These are phyloP conservation scores for Pancytospora epiphaga DNA, from an alignment of 371 early-diverging fungal species.

Conservation along the genomic window DNA sequence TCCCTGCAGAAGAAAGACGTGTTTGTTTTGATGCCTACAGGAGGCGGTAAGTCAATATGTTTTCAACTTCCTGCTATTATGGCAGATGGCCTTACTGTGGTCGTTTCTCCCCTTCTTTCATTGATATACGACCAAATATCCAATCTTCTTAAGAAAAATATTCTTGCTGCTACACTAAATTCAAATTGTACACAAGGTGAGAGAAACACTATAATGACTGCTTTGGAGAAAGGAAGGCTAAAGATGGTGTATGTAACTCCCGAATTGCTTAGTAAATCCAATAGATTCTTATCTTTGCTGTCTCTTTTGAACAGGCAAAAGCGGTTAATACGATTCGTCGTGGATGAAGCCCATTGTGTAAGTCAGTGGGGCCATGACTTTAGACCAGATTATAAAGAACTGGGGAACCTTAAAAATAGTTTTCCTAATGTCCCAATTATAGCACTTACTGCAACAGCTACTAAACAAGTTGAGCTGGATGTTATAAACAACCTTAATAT, in stretches of 20 bases:
- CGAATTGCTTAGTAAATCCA: constrained; percentile 72
- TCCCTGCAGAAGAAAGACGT: constrained; percentile 74
- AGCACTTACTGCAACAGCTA: constrained; percentile 94
- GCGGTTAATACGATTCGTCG: constrained; percentile 67
- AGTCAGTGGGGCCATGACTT: constrained; percentile 93
- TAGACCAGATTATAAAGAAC: constrained; percentile 60
- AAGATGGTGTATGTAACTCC: constrained; percentile 85
- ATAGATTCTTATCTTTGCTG: constrained; percentile 65
- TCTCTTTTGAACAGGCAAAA: constrained; percentile 14
- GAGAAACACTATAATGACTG: constrained; percentile 63
- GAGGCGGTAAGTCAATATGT: constrained; percentile 94
- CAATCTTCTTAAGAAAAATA: constrained; percentile 67
- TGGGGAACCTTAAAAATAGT: constrained; percentile 63
- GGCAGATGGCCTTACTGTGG: constrained; percentile 72
- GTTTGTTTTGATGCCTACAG: constrained; percentile 98
- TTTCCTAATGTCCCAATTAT: constrained; percentile 76
- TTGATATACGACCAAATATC: constrained; percentile 92
- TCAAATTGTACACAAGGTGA: constrained; percentile 57
- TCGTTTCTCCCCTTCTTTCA: constrained; percentile 85
- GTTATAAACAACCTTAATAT: constrained; percentile 43
- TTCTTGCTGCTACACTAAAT: constrained; percentile 68
- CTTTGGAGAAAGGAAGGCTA: constrained; percentile 58
- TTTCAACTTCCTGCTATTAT: constrained; percentile 84
- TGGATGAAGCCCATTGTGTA: constrained; percentile 96
- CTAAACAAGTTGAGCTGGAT: constrained; percentile 71